Evolutionary conservation across 352 stramenopile species (phyloP).

Genomic region (Pilasporangium apinafurcum): DNA sequence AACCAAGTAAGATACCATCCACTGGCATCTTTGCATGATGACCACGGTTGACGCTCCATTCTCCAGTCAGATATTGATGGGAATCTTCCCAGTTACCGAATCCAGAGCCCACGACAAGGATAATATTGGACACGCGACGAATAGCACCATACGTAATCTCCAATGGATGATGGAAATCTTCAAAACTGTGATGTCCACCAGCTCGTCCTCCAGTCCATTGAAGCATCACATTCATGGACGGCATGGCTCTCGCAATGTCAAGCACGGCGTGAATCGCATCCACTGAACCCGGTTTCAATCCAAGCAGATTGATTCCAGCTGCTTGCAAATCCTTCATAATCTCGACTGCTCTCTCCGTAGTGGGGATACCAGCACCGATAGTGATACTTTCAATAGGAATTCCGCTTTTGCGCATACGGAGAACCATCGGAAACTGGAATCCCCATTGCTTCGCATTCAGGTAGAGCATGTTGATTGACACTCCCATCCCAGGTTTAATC

Average conservation of each 20-base stretch:
- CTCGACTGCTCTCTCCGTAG: constrained; percentile 69
- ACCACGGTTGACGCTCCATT: constrained; percentile 65
- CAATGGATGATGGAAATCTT: constrained; percentile 83
- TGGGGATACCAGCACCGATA: constrained; percentile 79
- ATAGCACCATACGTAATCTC: constrained; percentile 72
- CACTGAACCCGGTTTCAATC: constrained; percentile 81
- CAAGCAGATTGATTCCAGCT: constrained; percentile 73
- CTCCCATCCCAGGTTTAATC: constrained; percentile 62
- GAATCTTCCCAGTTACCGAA: constrained; percentile 85
- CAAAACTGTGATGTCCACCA: constrained; percentile 84
- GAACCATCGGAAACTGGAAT: constrained; percentile 87
- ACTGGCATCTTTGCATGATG: constrained; percentile 62
- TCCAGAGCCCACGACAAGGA: constrained; percentile 84
- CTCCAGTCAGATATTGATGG: constrained; percentile 72
- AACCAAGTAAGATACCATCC: constrained; percentile 78
- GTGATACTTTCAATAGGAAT: constrained; percentile 86
- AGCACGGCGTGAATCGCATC: constrained; percentile 72
- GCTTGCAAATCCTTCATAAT: constrained; percentile 64
- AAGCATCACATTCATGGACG: constrained; percentile 70
- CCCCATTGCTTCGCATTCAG: constrained; percentile 86
- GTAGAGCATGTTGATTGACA: constrained; percentile 88
- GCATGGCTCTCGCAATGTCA: constrained; percentile 56
- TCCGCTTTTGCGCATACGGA: constrained; percentile 71
- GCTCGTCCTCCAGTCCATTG: constrained; percentile 85
- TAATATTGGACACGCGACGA: constrained; percentile 64